Evolutionary conservation across 202 grass and related monocot genomes (phyloP), one percentile per base, ranked within the genome.

Genomic region (Dendrocalamus latiflorus): DNA sequence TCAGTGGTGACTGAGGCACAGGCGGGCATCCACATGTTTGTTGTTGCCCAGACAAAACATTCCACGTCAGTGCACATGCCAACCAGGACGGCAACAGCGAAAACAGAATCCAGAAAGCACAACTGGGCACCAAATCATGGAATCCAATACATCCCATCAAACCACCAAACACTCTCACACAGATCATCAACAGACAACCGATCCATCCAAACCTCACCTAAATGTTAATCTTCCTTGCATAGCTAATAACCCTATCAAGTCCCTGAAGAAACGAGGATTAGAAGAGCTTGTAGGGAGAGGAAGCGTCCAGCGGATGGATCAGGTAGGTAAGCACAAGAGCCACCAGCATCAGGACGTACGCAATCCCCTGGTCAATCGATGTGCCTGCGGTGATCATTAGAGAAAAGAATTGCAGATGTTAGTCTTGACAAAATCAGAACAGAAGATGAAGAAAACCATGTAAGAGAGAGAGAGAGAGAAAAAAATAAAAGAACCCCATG

Each of bases 281-380:
- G 62, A 96, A 93, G 77, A 96, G 88, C 67, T 87, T 91, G 83
- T 83, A 95, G 26, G 88, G 81, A 55, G 90, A 96, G 39, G 84
- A 77, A 8, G 86, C 88, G 72, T 94, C 94, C 50, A 97, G 50
- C 16, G 91, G 94, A 59, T 97, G 94, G 78, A 94, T 97, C 73
- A 97, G 80, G 78, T 94, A 97, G 62, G 94, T 97, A 70, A 97
- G 90, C 72, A 97, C 81, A 76, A 97, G 82, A 14, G 94, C 94
- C 70, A 97, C 83, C 72, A 97, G 83, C 94, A 94, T 97, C 65
- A 94, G 70, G 44, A 84, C 72, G 44, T 94, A 94, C 9, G 91
- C 94, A 72, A 97, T 97, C 36, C 94, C 87, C 89, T 94, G 94
- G 69, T 94, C 94, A 81, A 97, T 92, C 11, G 91, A 90, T 74